phyloP scores from a whole-genome alignment of 208 protist species.

The Dictyostelium gargantuum region DNA sequence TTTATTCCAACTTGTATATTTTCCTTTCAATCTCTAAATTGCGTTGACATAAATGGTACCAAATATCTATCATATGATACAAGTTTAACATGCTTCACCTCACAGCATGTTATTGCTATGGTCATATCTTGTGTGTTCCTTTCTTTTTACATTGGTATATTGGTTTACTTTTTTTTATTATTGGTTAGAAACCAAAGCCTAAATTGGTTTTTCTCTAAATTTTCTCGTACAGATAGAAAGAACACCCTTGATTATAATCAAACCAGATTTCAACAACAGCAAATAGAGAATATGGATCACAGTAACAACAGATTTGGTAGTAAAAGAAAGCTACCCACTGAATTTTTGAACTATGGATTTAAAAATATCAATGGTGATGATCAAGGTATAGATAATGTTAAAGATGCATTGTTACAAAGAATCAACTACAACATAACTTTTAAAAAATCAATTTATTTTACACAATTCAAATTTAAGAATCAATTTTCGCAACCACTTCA shows the following conservation, averaged over 20 bases:
- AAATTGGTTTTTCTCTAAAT: background rate
- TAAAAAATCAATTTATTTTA: background rate
- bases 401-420: too few species aligned
- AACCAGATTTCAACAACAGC: too few species aligned
- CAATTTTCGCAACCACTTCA: background rate
- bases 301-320: too few species aligned
- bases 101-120: background rate
- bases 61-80: background rate
- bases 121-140: background rate
- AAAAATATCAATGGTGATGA: too few species aligned
- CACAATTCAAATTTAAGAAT: background rate
- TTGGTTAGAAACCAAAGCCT: background rate
- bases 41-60: background rate
- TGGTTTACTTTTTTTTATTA: background rate
- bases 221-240: too few species aligned
- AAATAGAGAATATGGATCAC: too few species aligned
- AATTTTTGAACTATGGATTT: too few species aligned
- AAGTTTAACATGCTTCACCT: background rate
- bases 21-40: background rate
- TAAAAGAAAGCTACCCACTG: too few species aligned
- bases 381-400: too few species aligned
- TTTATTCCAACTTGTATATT: background rate
- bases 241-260: too few species aligned
- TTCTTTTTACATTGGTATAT: background rate
- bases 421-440: too few species aligned